phyloP scores from a whole-genome alignment of 148 eudicot genomes.

The Rhododendron henanense region DNA sequence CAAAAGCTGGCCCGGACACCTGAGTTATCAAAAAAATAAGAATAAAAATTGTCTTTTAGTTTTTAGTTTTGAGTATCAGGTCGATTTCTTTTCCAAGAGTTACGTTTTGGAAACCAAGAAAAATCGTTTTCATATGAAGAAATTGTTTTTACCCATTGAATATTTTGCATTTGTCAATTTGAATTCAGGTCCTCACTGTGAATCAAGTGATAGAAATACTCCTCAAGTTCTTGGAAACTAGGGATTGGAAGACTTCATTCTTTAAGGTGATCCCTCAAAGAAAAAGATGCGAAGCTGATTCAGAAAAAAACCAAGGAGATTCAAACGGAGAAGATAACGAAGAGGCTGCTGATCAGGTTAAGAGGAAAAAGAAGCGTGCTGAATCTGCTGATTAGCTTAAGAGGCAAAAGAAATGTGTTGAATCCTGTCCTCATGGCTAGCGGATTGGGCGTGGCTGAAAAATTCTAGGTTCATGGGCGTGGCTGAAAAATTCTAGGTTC shows the following conservation, averaged over 20 bases:
- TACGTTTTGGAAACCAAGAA: background rate
- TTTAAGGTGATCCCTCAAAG: slow-evolving; percentile 84
- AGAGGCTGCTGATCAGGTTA: slow-evolving; percentile 9
- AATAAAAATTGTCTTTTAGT: background rate
- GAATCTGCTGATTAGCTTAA: slow-evolving; percentile 12
- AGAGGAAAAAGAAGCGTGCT: slow-evolving; percentile 27
- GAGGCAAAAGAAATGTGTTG: background rate
- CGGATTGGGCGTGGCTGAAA: background rate
- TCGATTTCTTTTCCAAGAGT: background rate
- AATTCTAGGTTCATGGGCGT: background rate
- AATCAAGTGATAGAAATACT: slow-evolving; percentile 95
- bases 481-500: background rate
- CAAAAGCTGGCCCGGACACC: no score
- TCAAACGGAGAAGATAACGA: slow-evolving; percentile 25
- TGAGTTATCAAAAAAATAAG: no score
- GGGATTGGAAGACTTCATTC: slow-evolving; percentile 86
- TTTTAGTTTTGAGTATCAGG: background rate
- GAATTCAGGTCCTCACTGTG: slow-evolving; percentile 80
- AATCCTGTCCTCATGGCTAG: background rate
- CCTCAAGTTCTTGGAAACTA: slow-evolving; percentile 81
- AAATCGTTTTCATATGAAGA: background rate
- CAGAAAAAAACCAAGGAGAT: slow-evolving; percentile 22
- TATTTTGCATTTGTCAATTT: slow-evolving; percentile 1
- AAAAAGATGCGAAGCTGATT: slow-evolving; percentile 54
- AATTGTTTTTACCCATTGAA: background rate